Conservation (phyloP, 257 asterid genomes). For the Datura wrightii region DNA sequence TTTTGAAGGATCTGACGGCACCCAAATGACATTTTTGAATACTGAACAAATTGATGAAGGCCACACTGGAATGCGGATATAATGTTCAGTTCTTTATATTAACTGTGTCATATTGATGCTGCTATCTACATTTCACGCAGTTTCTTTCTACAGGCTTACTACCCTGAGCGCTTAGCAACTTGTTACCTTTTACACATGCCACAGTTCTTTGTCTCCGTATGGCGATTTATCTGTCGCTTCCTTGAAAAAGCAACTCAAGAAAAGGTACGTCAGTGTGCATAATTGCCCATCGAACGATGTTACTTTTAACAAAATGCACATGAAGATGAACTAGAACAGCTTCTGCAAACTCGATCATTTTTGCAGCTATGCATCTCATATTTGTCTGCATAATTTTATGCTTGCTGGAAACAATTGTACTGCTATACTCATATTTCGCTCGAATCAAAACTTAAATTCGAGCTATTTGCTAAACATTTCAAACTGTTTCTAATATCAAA, state of each 20-base stretch:
- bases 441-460: no score
- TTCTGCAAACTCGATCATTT: constrained; percentile 8
- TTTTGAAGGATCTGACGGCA: background rate
- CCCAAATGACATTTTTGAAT: background rate
- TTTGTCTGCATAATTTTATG: background rate
- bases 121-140: background rate
- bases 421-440: no score
- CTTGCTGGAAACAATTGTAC: background rate
- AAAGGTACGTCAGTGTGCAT: constrained; percentile 51
- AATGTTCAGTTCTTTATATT: background rate
- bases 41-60: background rate
- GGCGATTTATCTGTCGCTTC: constrained; percentile 71
- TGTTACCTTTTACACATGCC: constrained; percentile 72
- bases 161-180: constrained; percentile 77
- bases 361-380: background rate
- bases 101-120: background rate
- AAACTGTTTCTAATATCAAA: background rate
- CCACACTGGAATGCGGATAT: background rate
- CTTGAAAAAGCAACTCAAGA: constrained; percentile 71
- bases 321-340: background rate
- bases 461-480: no score
- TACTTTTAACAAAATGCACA: background rate
- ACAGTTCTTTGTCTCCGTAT: constrained; percentile 66
- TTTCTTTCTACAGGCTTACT: constrained; percentile 55
- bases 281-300: background rate